A percentile compares a stretch with the other conserved stretches of the same genome.
phyloP scores from a whole-genome alignment of 2,329 filamentous ascomycete species.

The Harringtonia lauricola region DNA sequence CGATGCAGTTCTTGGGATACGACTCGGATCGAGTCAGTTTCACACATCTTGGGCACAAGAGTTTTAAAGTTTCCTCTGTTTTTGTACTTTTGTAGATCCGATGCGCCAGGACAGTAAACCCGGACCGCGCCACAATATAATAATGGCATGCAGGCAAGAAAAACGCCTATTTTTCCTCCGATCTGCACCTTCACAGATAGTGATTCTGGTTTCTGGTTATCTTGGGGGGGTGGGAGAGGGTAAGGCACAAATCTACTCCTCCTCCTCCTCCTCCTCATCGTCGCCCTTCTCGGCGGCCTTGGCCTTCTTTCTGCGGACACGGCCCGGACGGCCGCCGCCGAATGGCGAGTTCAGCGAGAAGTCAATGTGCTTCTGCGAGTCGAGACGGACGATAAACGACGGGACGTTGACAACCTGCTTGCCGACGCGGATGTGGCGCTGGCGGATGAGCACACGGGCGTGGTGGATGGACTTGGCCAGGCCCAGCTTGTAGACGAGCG shows the following conservation, averaged over 20 bases:
- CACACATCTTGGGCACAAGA: too few relatives aligned
- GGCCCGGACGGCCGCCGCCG: constrained; percentile 90
- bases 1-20: not conserved
- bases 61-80: constrained; percentile 4
- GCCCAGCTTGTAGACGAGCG: constrained; percentile 99
- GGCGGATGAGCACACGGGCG: constrained; percentile 98
- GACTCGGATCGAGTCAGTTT: too few relatives aligned
- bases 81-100: constrained; percentile 9
- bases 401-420: constrained; percentile 99
- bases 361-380: constrained; percentile 99
- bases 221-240: too few relatives aligned
- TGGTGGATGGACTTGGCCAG: constrained; percentile 99
- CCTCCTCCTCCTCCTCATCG: constrained; percentile 74
- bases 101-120: constrained; percentile 5
- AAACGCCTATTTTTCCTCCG: not conserved
- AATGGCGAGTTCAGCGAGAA: constrained; percentile 96
- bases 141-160: not conserved
- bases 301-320: constrained; percentile 99
- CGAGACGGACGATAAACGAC: constrained; percentile 98
- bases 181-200: not conserved
- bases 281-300: constrained; percentile 83
- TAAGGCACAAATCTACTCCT: constrained; percentile 25
- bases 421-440: constrained; percentile 99
- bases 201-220: too few relatives aligned
- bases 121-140: not conserved